A percentile compares a stretch with the other conserved stretches of the same genome.
Evolutionary conservation across 331 rosid species (phyloP).

Genomic region (Pyrus hybrid): DNA sequence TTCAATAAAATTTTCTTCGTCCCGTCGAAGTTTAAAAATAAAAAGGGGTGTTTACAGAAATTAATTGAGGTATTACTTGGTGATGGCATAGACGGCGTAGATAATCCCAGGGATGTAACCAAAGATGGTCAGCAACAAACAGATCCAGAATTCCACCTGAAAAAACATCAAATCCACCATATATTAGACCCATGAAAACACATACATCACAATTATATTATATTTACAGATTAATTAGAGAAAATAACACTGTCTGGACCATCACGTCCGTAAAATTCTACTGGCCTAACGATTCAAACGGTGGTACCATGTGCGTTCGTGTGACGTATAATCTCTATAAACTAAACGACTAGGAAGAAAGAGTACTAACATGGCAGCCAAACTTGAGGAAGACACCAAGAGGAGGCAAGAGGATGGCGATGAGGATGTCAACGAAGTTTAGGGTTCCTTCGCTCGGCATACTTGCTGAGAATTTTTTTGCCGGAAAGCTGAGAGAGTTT

Average conservation of each 20-base stretch:
- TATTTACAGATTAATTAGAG: no score
- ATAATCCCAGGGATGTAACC: slow-evolving; percentile 80
- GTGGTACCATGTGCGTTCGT: background rate
- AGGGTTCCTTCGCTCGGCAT: slow-evolving; percentile 13
- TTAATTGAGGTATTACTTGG: slow-evolving; percentile 36
- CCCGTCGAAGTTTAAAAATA: no score
- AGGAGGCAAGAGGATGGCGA: slow-evolving; percentile 76
- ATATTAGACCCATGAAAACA: background rate
- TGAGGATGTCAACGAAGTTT: slow-evolving; percentile 47
- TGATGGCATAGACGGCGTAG: slow-evolving; percentile 56
- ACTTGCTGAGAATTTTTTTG: background rate
- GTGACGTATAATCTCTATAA: background rate
- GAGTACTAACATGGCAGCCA: slow-evolving; percentile 40
- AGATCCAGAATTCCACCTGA: slow-evolving; percentile 82
- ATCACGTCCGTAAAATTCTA: background rate
- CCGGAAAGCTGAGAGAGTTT: background rate
- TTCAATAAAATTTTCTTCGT: no score
- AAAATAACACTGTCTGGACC: background rate
- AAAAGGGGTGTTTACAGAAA: slow-evolving; percentile 21
- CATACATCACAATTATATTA: no score
- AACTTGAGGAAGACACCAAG: slow-evolving; percentile 83
- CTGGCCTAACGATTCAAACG: background rate
- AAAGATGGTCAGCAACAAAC: slow-evolving; percentile 51
- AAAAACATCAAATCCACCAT: slow-evolving; percentile 6
- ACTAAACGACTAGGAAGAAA: background rate